These are phyloP conservation scores for Sistotremastrum suecicum DNA, from an alignment of 768 basidiomycete species.

Conservation along the genomic window DNA sequence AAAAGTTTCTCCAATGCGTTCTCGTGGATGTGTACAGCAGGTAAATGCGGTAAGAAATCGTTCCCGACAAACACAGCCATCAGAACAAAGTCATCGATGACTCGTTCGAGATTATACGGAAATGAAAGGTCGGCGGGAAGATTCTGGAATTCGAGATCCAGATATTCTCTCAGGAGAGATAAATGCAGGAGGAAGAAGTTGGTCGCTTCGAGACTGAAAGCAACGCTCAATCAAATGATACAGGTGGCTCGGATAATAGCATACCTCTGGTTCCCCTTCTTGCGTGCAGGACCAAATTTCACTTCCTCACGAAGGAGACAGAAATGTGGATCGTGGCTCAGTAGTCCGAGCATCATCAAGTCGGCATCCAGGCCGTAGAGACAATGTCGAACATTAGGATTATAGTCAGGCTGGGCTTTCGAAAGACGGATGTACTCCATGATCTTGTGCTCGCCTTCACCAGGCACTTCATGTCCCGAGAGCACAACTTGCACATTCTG, in stretches of 20 bases:
- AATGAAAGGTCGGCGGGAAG: slow-evolving; percentile 58
- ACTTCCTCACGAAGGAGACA: slow-evolving; percentile 96
- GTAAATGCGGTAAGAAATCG: slow-evolving; percentile 92
- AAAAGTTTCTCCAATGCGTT: slow-evolving; percentile 89
- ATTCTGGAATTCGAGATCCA: slow-evolving; percentile 85
- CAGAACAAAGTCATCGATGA: slow-evolving; percentile 97
- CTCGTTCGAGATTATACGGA: slow-evolving; percentile 76
- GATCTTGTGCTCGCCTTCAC: slow-evolving; percentile 99
- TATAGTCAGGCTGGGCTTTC: slow-evolving; percentile 90
- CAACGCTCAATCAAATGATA: background rate
- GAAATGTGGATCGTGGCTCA: slow-evolving; percentile 98
- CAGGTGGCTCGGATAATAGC: background rate
- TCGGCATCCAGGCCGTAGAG: slow-evolving; percentile 97
- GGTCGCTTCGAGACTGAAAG: slow-evolving; percentile 47
- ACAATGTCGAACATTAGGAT: slow-evolving; percentile 95
- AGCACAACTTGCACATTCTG: slow-evolving; percentile 81
- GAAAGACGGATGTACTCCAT: slow-evolving; percentile 97
- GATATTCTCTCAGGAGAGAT: slow-evolving; percentile 90
- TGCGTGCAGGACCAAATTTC: slow-evolving; percentile 79
- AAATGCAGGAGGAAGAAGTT: slow-evolving; percentile 94
- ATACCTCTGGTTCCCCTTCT: slow-evolving; percentile 50
- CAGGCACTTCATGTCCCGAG: slow-evolving; percentile 95
- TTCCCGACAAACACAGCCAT: slow-evolving; percentile 97
- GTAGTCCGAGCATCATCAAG: slow-evolving; percentile 91
- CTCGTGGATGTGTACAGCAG: slow-evolving; percentile 94